Evolutionary conservation across 2,329 filamentous ascomycete species (phyloP).

Genomic region (Alternaria brassicae): DNA sequence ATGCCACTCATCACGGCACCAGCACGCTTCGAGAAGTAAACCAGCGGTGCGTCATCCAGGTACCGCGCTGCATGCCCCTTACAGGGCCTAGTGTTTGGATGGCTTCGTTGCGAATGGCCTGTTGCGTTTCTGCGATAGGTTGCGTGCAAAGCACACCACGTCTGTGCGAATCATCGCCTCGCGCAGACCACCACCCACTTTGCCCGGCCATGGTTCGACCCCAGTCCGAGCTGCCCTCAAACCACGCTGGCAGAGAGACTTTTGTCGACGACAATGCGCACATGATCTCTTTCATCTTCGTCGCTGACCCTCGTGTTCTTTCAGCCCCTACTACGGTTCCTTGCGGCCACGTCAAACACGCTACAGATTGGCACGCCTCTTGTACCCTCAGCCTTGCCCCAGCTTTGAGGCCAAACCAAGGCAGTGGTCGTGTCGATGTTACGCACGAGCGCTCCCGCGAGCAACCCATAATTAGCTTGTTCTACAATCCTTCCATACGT

Average conservation of each 20-base stretch:
- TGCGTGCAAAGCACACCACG: conserved; percentile 17
- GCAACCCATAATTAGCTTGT: conserved; percentile 42
- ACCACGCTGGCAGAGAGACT: not conserved
- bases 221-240: conserved; percentile 3
- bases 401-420: conserved; percentile 44
- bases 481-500: conserved; percentile 39
- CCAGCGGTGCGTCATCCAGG: conserved; percentile 43
- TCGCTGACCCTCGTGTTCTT: conserved; percentile 1
- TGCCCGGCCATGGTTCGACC: conserved; percentile 8
- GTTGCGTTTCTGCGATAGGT: conserved; percentile 32
- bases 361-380: conserved; percentile 36
- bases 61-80: conserved; percentile 42
- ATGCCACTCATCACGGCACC: conserved; percentile 26
- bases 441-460: conserved; percentile 41
- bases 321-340: conserved; percentile 3
- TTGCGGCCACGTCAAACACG: conserved; percentile 37
- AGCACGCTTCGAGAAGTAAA: conserved; percentile 19
- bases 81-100: conserved; percentile 32
- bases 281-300: not conserved
- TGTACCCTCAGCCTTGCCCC: conserved; percentile 47
- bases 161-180: conserved; percentile 26
- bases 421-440: conserved; percentile 34
- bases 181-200: conserved; percentile 20
- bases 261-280: not conserved
- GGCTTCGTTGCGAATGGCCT: conserved; percentile 26